Evolutionary conservation across 805 yeast genomes (phyloP).

Genomic region (Metschnikowia sp.): DNA sequence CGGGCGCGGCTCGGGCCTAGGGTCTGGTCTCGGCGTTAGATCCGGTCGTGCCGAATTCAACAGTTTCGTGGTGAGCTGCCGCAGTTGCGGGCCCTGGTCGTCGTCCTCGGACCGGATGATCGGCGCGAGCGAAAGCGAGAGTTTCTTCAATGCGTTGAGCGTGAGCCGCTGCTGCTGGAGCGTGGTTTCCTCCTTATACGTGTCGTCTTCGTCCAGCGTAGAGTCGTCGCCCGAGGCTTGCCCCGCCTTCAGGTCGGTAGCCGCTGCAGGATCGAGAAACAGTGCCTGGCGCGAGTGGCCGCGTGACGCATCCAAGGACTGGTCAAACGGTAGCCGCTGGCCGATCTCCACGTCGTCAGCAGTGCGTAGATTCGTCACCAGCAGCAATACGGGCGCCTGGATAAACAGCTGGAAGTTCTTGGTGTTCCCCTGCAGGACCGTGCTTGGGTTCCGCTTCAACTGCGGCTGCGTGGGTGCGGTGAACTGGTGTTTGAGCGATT

Average conservation of each 20-base stretch:
- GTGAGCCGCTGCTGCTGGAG: conserved; percentile 42
- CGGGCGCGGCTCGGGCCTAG: not conserved
- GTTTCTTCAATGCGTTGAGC: conserved; percentile 40
- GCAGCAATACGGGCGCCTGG: conserved; percentile 44
- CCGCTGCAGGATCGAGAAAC: conserved; percentile 1
- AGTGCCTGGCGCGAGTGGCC: not conserved
- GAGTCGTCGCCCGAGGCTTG: too few relatives aligned
- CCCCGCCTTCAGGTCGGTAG: not conserved
- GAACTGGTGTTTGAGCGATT: conserved; percentile 33
- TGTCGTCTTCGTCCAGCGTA: conserved; percentile 19
- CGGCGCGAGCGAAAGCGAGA: conserved; percentile 41
- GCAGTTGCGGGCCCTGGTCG: conserved; percentile 11
- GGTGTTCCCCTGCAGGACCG: conserved; percentile 12
- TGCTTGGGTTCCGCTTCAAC: conserved; percentile 13
- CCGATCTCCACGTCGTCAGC: conserved; percentile 39
- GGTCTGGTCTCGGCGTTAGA: not conserved
- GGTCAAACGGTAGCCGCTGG: conserved; percentile 37
- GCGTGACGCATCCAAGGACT: conserved; percentile 5
- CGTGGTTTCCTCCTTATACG: conserved; percentile 34
- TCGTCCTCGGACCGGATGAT: conserved; percentile 28
- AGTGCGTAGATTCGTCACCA: conserved; percentile 30
- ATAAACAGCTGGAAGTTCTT: conserved; percentile 43
- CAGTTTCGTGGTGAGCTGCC: conserved; percentile 12
- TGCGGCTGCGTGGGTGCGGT: conserved; percentile 13
- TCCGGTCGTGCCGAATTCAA: conserved; percentile 10